Base-by-base conservation (phyloP, 2,329 filamentous ascomycete species). In the Xylaria sp. region DNA sequence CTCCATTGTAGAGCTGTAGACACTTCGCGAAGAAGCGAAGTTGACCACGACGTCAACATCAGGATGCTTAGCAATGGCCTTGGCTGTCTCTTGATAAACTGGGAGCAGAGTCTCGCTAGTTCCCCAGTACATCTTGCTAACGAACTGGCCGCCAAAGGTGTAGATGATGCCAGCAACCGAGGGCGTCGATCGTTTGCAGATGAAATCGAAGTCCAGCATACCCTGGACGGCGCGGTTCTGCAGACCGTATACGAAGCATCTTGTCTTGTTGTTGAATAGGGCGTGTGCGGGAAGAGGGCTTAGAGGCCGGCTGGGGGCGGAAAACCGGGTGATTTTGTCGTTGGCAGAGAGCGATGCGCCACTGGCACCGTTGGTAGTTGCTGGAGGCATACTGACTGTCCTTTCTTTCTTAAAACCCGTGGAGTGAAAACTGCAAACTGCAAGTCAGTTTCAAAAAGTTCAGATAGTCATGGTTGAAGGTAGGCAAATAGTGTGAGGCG, bases 91-190 rank as follows among this genome's bases (percentile, higher is more conserved):
- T 84, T 99, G 94, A 87, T 99, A 99, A 78, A 99, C 95, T 67
- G 95, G 95, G 72, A 99, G 88, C 69, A 99, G 89, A 67, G 95
- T 99, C 86, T 99, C 95, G 83, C 93, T 97, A 76, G 95, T 99
- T 76, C 95, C 95, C 95, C 95, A 99, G 91, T 99, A 99, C 95
- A 99, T 98, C 90, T 99, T 99, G 89, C 93, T 97, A 78, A 99
- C 95, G 88, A 99, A 99, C 83, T 99, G 95, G 71, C 95, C 95
- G 78, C 95, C 95, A 77, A 99, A 99, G 73, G 95, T 97, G 86
- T 99, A 99, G 86, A 99, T 98, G 82, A 99, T 98, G 78, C 93
- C 95, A 70, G 95, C 95, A 62, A 99, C 95, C 61, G 95, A 99
- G 68, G 95, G 95, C 63, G 91, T 96, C 77, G 89, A 87, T 75